Evolutionary conservation across 2,329 filamentous ascomycete genomes (phyloP).

Genomic region (Colletotrichum magnum): DNA sequence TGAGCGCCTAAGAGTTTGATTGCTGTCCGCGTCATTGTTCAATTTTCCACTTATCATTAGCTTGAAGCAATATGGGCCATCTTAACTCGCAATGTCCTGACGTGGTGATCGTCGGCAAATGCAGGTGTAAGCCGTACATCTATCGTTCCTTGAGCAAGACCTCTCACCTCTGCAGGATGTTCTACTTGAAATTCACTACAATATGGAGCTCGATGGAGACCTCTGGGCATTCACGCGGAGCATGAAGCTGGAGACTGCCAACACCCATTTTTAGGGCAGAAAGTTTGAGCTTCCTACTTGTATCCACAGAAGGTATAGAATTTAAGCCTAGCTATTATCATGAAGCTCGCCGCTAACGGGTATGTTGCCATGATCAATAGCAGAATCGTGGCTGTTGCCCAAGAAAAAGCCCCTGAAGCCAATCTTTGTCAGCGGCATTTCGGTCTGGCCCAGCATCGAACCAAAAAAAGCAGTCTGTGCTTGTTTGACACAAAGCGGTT

Average conservation of each 20-base stretch:
- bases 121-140: not conserved
- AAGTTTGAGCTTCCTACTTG: constrained; percentile 10
- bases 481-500: constrained; percentile 29
- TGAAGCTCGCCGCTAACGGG: not conserved
- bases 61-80: not conserved
- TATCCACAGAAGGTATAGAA: constrained; percentile 4
- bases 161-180: not conserved
- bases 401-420: constrained; percentile 8
- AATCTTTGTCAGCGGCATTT: constrained; percentile 20
- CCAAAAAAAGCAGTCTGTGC: constrained; percentile 18
- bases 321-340: not conserved
- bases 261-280: constrained; percentile 11
- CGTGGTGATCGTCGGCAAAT: not conserved
- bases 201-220: not conserved
- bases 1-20: constrained; percentile 1
- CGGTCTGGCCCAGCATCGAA: not conserved
- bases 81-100: not conserved
- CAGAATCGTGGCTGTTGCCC: not conserved
- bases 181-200: constrained; percentile 14
- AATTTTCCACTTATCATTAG: not conserved
- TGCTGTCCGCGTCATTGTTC: constrained; percentile 19
- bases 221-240: not conserved
- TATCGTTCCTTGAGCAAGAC: not conserved
- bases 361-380: constrained; percentile 1
- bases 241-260: constrained; percentile 7